Base-by-base conservation (phyloP, 1,284 basidiomycete species). In the Puccinia hordei region DNA sequence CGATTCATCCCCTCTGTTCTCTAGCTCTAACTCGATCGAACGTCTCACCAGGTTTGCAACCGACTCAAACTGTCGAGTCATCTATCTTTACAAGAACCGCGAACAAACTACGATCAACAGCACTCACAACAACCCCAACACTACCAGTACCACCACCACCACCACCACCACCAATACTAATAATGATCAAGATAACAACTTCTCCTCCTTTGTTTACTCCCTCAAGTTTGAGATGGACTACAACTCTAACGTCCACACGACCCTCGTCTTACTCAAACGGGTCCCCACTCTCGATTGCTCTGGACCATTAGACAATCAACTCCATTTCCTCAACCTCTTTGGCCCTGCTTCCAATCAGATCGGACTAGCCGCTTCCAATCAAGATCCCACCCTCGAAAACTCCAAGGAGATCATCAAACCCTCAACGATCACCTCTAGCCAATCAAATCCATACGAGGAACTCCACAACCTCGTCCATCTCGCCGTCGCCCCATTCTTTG, bases 401-500 rank as follows among this genome's bases (percentile, higher is more conserved):
- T 46, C 73, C 27, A 74, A 82, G 83, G 46, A 81, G 53, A 51
- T 73, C 75, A 15, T 63, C 71, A 35, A 72, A 82, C 33, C 84
- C 38, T 83, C 86, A 46, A 84, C 84, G 13, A 86, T 85, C 24
- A 85, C 85, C 33, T 84, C 84, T 13, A 85, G 85, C 41, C 49
- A 66, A 38, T 83, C 84, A 0, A 87, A 93, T 0, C 95, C 96
- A 0, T 99, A 98, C 84, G 96, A 98, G 86, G 93, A 93, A 84
- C 87, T 99, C 24, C 95, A 98, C 86, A 93, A 93, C n/a, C 90
- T 99, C 35, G 94, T 99, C 15, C 97, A 96, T 84, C 92, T 91
- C 82, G 96, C 94, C 84, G 94, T 98, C 69, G 95, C 98, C 82
- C 95, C 96, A 0, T 98, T 94, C 92, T 98, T 99, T 84, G 95